A percentile compares a stretch with the other conserved stretches of the same genome.
Conservation (phyloP, 805 yeast genomes). For the Starmera pachycereana region DNA sequence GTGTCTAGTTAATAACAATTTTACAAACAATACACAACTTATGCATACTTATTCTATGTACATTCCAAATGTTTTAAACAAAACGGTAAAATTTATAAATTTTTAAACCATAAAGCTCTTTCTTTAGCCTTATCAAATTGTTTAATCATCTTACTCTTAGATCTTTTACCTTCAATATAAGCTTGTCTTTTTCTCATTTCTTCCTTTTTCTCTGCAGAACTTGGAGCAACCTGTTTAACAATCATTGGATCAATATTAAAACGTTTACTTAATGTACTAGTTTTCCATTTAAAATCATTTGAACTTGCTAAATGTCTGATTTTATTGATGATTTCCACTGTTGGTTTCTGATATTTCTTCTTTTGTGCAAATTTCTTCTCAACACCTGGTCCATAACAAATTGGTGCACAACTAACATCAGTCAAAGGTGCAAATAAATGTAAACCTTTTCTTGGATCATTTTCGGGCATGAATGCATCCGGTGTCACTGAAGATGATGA, state of each 20-base stretch:
- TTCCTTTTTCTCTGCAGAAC: conserved; percentile 26
- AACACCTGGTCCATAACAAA: no score
- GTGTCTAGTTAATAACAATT: conserved; percentile 6
- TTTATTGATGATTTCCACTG: conserved; percentile 46
- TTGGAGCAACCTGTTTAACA: conserved; percentile 44
- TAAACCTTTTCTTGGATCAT: conserved; percentile 44
- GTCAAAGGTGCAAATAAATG: conserved; percentile 19
- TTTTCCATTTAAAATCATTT: conserved; percentile 57
- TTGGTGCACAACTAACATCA: conserved; percentile 22
- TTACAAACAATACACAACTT: no score
- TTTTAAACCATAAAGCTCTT: background rate
- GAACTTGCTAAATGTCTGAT: conserved; percentile 42
- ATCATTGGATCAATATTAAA: conserved; percentile 42
- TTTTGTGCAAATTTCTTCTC: conserved; percentile 19
- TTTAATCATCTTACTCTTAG: background rate
- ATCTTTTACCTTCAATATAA: conserved; percentile 24
- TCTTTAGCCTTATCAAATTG: background rate
- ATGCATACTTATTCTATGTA: no score
- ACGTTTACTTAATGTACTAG: conserved; percentile 48
- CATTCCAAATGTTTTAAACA: no score
- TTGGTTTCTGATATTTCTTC: conserved; percentile 41
- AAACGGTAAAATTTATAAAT: no score
- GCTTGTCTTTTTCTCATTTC: conserved; percentile 39
- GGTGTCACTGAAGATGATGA: conserved; percentile 48
- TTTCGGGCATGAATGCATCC: conserved; percentile 51